phyloP scores from a whole-genome alignment of 2,329 filamentous ascomycete genomes.

The Pestalotiopsis sp. region DNA sequence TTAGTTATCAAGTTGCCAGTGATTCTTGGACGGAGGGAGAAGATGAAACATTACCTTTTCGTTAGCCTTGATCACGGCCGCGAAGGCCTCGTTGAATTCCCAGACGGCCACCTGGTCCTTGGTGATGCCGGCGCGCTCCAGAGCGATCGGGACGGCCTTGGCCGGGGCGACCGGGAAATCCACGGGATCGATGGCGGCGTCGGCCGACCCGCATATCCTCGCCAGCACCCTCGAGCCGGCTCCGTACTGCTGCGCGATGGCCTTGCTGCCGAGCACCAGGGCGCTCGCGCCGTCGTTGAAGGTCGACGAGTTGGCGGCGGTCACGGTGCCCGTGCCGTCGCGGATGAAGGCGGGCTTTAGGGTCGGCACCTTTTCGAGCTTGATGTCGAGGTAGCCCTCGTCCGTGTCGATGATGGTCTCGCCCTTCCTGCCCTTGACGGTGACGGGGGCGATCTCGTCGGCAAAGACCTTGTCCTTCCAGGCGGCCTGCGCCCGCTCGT shows the following conservation, averaged over 20 bases:
- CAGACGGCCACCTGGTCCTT: slow-evolving; percentile 91
- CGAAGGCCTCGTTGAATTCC: slow-evolving; percentile 99
- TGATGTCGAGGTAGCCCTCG: slow-evolving; percentile 87
- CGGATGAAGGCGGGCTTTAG: slow-evolving; percentile 91
- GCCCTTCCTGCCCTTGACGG: slow-evolving; percentile 82
- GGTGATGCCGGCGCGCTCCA: slow-evolving; percentile 86
- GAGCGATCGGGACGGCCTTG: slow-evolving; percentile 87
- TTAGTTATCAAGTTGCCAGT: slow-evolving; percentile 1
- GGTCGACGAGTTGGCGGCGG: slow-evolving; percentile 90
- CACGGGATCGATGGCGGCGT: slow-evolving; percentile 87
- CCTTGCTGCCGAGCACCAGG: slow-evolving; percentile 80
- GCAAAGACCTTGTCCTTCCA: slow-evolving; percentile 84
- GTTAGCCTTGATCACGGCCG: slow-evolving; percentile 92
- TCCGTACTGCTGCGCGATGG: slow-evolving; percentile 80
- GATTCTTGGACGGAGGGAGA: neutral
- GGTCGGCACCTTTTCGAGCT: slow-evolving; percentile 81
- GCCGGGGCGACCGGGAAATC: slow-evolving; percentile 94
- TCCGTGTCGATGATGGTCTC: slow-evolving; percentile 79
- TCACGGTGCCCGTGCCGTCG: slow-evolving; percentile 86
- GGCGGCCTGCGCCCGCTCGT: slow-evolving; percentile 85
- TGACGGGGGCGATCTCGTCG: slow-evolving; percentile 89
- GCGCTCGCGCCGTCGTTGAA: slow-evolving; percentile 95
- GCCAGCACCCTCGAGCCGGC: slow-evolving; percentile 81
- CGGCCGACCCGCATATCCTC: slow-evolving; percentile 80
- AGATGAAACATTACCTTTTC: slow-evolving; percentile 67